Percentiles rank a stretch among this genome's conserved stretches.
phyloP scores from a whole-genome alignment of 1,284 basidiomycete species.

The Ceratobasidium sp. region DNA sequence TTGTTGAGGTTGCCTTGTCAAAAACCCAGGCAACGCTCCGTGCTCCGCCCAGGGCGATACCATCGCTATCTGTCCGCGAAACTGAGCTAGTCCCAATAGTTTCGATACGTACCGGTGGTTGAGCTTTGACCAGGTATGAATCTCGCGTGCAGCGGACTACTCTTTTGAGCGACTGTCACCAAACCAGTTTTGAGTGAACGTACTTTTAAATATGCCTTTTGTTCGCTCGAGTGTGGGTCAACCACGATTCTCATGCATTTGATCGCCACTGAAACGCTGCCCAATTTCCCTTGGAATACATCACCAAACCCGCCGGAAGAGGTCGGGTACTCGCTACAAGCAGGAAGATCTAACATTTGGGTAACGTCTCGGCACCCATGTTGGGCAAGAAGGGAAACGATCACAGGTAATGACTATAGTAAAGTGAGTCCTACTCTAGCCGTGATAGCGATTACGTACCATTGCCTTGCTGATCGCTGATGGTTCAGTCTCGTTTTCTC shows the following conservation, averaged over 20 bases:
- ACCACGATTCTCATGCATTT: conserved; percentile 4
- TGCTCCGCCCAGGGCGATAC: conserved; percentile 12
- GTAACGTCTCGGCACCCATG: conserved; percentile 22
- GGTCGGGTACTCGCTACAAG: not conserved
- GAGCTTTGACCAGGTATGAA: conserved; percentile 23
- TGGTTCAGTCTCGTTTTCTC: not conserved
- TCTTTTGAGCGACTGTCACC: not conserved
- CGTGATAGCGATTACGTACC: not conserved
- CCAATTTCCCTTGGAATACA: conserved; percentile 8
- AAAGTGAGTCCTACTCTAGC: not conserved
- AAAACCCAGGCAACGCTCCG: not conserved
- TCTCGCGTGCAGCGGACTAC: conserved; percentile 13
- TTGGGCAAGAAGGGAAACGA: not conserved
- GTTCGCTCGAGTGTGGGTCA: not conserved
- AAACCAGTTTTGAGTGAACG: not conserved
- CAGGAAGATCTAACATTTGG: not conserved
- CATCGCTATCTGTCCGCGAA: conserved; percentile 4
- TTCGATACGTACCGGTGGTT: not conserved
- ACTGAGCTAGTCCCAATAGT: not conserved
- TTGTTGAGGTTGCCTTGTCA: not conserved
- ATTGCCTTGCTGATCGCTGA: not conserved
- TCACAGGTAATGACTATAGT: not conserved
- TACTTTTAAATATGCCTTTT: not conserved
- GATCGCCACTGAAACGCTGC: not conserved
- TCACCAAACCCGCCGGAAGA: conserved; percentile 10